Conservation (phyloP, 176 grass and related monocot species). For the Carex scoparia region DNA sequence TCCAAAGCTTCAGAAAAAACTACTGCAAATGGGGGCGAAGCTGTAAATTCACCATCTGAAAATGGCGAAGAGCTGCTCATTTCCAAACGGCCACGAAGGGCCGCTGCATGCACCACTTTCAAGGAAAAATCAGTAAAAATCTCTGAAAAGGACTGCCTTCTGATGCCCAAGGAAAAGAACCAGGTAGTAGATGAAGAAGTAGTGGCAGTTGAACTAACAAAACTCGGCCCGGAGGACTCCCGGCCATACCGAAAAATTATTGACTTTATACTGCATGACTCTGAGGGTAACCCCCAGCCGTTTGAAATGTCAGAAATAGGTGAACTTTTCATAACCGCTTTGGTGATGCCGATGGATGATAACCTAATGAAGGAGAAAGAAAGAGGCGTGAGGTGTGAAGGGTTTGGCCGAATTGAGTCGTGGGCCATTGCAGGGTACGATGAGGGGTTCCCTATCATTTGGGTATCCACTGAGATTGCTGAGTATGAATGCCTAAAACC, state of each 20-base stretch:
- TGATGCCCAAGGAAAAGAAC: slow-evolving; percentile 54
- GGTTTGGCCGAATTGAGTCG: slow-evolving; percentile 92
- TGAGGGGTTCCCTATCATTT: slow-evolving; percentile 79
- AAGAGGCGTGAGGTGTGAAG: slow-evolving; percentile 86
- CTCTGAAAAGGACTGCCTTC: slow-evolving; percentile 56
- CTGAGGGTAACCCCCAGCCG: slow-evolving; percentile 78
- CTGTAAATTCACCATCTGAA: slow-evolving; percentile 21
- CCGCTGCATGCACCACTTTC: slow-evolving; percentile 74
- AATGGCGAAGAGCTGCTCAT: slow-evolving; percentile 27
- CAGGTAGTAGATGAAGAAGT: slow-evolving; percentile 72
- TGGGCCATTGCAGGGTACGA: slow-evolving; percentile 99
- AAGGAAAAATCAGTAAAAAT: slow-evolving; percentile 68
- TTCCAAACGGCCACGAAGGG: slow-evolving; percentile 60
- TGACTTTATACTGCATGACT: slow-evolving; percentile 86
- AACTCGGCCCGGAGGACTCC: slow-evolving; percentile 55
- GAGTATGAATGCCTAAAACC: slow-evolving; percentile 99
- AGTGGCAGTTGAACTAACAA: slow-evolving; percentile 76
- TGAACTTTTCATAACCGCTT: slow-evolving; percentile 84
- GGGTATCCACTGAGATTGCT: slow-evolving; percentile 90
- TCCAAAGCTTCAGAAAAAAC: slow-evolving; percentile 15
- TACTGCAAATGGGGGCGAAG: background rate
- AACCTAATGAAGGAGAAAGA: slow-evolving; percentile 74
- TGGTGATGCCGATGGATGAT: slow-evolving; percentile 93
- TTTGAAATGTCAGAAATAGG: slow-evolving; percentile 99
- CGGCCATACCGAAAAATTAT: slow-evolving; percentile 77